Conservation (phyloP, 2,329 filamentous ascomycete genomes). For the Aspergillus amoenus region DNA sequence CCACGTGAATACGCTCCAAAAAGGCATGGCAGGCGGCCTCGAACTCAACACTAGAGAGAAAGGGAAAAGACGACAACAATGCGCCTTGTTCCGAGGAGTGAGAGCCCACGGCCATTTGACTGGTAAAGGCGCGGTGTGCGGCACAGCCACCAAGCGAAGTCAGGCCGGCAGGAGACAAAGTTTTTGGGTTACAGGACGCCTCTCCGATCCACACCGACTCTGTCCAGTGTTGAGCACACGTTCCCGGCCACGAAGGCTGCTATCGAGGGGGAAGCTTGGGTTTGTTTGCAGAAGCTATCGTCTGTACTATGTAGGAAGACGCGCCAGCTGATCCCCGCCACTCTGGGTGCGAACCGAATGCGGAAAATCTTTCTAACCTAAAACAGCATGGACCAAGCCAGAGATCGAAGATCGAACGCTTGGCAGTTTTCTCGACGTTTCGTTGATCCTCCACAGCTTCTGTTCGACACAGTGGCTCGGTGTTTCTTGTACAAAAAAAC, state of each 20-base stretch:
- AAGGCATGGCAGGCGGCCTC: constrained; percentile 63
- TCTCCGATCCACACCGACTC: constrained; percentile 14
- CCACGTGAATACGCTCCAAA: constrained; percentile 50
- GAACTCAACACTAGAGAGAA: constrained; percentile 63
- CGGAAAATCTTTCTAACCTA: neutral
- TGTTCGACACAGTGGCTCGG: neutral
- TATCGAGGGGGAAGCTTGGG: neutral
- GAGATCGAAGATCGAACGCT: constrained; percentile 1
- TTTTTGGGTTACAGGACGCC: constrained; percentile 13
- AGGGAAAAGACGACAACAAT: constrained; percentile 54
- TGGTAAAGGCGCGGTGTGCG: constrained; percentile 20
- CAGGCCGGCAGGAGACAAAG: constrained; percentile 15
- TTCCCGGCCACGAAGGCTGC: constrained; percentile 10
- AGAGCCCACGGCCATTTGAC: constrained; percentile 14
- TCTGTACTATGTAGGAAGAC: neutral
- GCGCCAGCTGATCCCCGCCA: neutral
- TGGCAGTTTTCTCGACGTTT: neutral
- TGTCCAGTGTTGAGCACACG: constrained; percentile 5
- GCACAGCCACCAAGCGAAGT: neutral
- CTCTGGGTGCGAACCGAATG: constrained; percentile 1
- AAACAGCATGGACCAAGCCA: neutral
- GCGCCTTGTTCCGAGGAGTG: constrained; percentile 4
- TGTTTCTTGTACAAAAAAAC: neutral
- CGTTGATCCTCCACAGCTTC: neutral
- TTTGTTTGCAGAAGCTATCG: constrained; percentile 15